Evolutionary conservation across 345 rosid species (phyloP).

Genomic region (Aurinia saxatilis): DNA sequence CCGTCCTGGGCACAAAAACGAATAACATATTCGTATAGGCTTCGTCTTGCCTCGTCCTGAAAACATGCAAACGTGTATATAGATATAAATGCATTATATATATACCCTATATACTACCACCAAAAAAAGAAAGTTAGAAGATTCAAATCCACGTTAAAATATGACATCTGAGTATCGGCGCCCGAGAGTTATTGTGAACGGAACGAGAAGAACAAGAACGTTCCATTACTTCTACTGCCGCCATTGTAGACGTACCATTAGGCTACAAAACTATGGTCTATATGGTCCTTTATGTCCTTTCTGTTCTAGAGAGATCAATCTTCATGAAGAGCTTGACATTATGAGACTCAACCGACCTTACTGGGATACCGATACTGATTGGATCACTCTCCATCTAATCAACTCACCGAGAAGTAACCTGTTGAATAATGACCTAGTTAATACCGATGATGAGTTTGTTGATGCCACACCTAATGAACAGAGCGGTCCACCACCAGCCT

Average conservation of each 20-base stretch:
- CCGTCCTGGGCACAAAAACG: conserved; percentile 5
- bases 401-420: conserved; percentile 6
- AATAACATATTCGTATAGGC: conserved; percentile 21
- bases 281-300: conserved; percentile 42
- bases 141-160: background rate
- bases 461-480: conserved; percentile 26
- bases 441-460: conserved; percentile 5
- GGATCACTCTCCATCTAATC: conserved; percentile 56
- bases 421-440: conserved; percentile 1
- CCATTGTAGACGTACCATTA: conserved; percentile 42
- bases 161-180: conserved; percentile 21
- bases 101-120: background rate
- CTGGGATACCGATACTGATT: conserved; percentile 39
- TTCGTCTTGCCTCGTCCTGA: conserved; percentile 7
- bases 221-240: conserved; percentile 67
- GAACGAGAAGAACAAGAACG: conserved; percentile 52
- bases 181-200: conserved; percentile 49
- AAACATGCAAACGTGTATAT: conserved; percentile 16
- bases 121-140: background rate
- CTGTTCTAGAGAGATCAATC: conserved; percentile 38
- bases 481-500: conserved; percentile 46
- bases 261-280: conserved; percentile 35
- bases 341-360: conserved; percentile 29
- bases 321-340: conserved; percentile 47
- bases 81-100: background rate